Conservation (phyloP, 2,329 filamentous ascomycete species). For the Aspergillus ustus region DNA sequence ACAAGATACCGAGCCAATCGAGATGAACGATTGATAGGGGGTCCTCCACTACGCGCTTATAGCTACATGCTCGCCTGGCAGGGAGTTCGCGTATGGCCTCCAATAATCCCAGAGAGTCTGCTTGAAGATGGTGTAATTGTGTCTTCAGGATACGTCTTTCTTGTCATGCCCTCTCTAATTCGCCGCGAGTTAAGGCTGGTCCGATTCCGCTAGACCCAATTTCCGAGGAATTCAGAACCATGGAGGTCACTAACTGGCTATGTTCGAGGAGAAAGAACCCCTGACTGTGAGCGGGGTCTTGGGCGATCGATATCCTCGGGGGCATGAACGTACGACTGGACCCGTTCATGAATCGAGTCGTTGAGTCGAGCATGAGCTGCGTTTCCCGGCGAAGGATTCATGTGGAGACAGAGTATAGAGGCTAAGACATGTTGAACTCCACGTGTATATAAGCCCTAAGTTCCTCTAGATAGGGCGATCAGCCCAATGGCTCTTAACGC, state of each 20-base stretch:
- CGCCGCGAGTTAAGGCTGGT: neutral
- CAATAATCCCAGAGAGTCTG: neutral
- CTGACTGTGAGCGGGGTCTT: neutral
- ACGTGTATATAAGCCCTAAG: neutral
- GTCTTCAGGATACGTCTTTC: neutral
- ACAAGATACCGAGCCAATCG: neutral
- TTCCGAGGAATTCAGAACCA: neutral
- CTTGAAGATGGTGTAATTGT: neutral
- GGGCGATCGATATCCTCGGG: neutral
- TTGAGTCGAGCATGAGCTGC: neutral
- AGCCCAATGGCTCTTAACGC: neutral
- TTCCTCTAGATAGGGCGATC: neutral
- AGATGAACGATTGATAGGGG: neutral
- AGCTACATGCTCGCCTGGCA: neutral
- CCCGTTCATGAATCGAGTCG: neutral
- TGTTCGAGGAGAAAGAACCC: neutral
- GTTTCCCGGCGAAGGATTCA: neutral
- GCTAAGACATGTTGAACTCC: neutral
- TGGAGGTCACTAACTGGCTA: neutral
- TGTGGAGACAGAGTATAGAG: neutral
- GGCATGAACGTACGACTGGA: neutral
- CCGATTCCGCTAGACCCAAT: neutral
- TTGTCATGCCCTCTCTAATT: neutral
- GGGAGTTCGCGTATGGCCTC: neutral
- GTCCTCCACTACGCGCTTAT: neutral